Percentiles rank a stretch among this genome's conserved stretches.
These are phyloP conservation scores for Parathielavia hyrcaniae DNA, from an alignment of 495 filamentous ascomycete genomes.

Conservation along the genomic window DNA sequence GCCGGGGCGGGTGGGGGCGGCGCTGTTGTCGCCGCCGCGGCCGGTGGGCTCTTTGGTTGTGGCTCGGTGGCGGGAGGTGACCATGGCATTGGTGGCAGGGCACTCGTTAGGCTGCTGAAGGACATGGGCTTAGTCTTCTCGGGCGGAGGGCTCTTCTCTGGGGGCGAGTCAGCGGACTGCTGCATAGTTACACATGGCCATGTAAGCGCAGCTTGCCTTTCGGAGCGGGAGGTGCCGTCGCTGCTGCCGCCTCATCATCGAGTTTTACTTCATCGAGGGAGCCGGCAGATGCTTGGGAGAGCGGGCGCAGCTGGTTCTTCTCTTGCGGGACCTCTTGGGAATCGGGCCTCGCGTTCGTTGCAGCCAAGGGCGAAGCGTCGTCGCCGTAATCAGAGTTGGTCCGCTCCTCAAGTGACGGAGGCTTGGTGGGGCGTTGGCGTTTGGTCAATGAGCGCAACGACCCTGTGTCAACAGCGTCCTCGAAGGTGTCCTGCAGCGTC, in stretches of 20 bases:
- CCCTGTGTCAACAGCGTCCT: slow-evolving; percentile 62
- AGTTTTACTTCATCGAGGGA: slow-evolving; percentile 63
- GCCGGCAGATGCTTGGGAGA: slow-evolving; percentile 51
- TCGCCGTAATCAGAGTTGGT: slow-evolving; percentile 31
- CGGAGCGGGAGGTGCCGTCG: slow-evolving; percentile 5
- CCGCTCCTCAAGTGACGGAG: slow-evolving; percentile 25
- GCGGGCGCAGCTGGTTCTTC: slow-evolving; percentile 49
- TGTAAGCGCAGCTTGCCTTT: slow-evolving; percentile 17
- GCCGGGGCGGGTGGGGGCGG: slow-evolving; percentile 16
- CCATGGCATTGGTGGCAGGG: slow-evolving; percentile 52
- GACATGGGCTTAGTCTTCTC: slow-evolving; percentile 39
- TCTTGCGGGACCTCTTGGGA: slow-evolving; percentile 18
- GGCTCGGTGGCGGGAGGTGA: slow-evolving; percentile 40
- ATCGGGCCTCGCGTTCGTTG: slow-evolving; percentile 19
- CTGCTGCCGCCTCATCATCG: slow-evolving; percentile 41
- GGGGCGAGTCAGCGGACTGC: slow-evolving; percentile 14
- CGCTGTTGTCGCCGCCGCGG: slow-evolving; percentile 18
- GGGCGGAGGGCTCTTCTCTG: slow-evolving; percentile 22
- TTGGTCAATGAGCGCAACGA: slow-evolving; percentile 46
- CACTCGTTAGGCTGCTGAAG: slow-evolving; percentile 42
- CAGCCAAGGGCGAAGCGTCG: slow-evolving; percentile 25
- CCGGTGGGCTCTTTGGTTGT: slow-evolving; percentile 31
- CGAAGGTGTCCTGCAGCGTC: slow-evolving; percentile 60
- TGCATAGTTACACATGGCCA: slow-evolving; percentile 7
- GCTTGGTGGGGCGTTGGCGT: slow-evolving; percentile 42